Conservation (phyloP, 768 basidiomycete species). For the Suillus placidus region DNA sequence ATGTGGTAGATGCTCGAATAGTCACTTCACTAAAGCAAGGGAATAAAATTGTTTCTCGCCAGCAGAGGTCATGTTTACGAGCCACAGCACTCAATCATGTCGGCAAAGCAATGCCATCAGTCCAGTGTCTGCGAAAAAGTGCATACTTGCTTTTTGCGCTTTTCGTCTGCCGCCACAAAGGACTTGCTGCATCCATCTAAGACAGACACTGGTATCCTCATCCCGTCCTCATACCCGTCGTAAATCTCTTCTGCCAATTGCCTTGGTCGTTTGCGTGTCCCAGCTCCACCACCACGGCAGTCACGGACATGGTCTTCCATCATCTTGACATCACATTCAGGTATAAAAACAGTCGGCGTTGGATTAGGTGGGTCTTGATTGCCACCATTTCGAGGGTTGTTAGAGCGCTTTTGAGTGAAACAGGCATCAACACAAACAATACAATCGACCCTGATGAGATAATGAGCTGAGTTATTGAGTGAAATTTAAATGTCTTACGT, state of each 20-base stretch:
- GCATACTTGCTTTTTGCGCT: slow-evolving; percentile 21
- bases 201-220: slow-evolving; percentile 31
- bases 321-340: background rate
- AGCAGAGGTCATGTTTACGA: slow-evolving; percentile 21
- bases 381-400: background rate
- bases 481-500: background rate
- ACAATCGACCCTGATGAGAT: background rate
- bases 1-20: slow-evolving; percentile 21
- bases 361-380: slow-evolving; percentile 6
- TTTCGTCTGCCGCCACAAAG: slow-evolving; percentile 26
- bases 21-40: slow-evolving; percentile 18
- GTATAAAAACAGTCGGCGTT: background rate
- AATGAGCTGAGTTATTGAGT: background rate
- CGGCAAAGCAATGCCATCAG: slow-evolving; percentile 20
- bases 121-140: slow-evolving; percentile 22
- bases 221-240: slow-evolving; percentile 21
- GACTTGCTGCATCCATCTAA: slow-evolving; percentile 37
- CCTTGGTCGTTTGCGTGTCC: background rate
- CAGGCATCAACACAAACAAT: slow-evolving; percentile 35
- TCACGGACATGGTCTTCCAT: slow-evolving; percentile 8
- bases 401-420: slow-evolving; percentile 35
- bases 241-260: slow-evolving; percentile 3
- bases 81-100: slow-evolving; percentile 21
- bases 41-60: slow-evolving; percentile 24
- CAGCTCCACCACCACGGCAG: background rate